Percentiles rank a stretch among this genome's conserved stretches.
Conservation (phyloP, 495 filamentous ascomycete species). For the Extremus antarcticus region DNA sequence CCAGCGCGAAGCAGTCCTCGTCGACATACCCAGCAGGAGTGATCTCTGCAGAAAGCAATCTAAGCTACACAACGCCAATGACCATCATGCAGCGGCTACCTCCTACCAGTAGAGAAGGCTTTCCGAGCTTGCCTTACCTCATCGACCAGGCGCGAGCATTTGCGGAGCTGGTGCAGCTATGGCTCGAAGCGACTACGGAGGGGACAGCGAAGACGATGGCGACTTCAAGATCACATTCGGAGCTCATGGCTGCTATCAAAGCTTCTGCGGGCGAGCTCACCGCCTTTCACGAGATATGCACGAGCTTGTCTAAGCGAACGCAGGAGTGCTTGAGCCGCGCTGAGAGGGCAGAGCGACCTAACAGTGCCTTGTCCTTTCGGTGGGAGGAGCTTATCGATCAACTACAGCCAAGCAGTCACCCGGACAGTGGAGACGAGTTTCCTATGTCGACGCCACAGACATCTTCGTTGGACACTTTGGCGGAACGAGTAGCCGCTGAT, state of each 20-base stretch:
- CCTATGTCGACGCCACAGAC: background rate
- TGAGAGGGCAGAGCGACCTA: conserved; percentile 60
- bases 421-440: conserved; percentile 3
- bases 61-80: conserved; percentile 75
- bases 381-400: conserved; percentile 64
- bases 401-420: conserved; percentile 6
- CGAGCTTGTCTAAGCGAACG: conserved; percentile 59
- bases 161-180: conserved; percentile 77
- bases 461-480: conserved; percentile 5
- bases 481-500: conserved; percentile 8
- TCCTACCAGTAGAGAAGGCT: conserved; percentile 76
- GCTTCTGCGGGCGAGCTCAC: conserved; percentile 50
- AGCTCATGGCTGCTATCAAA: conserved; percentile 29
- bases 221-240: conserved; percentile 1
- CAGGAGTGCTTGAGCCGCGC: conserved; percentile 58
- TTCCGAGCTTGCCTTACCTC: conserved; percentile 86
- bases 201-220: background rate
- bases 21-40: conserved; percentile 54
- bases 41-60: conserved; percentile 13
- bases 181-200: conserved; percentile 45
- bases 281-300: conserved; percentile 65
- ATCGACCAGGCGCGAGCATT: conserved; percentile 85
- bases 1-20: conserved; percentile 31
- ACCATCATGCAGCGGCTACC: conserved; percentile 81
- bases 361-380: conserved; percentile 46